Conservation (phyloP, 1,284 basidiomycete species). For the Malassezia obtusa region DNA sequence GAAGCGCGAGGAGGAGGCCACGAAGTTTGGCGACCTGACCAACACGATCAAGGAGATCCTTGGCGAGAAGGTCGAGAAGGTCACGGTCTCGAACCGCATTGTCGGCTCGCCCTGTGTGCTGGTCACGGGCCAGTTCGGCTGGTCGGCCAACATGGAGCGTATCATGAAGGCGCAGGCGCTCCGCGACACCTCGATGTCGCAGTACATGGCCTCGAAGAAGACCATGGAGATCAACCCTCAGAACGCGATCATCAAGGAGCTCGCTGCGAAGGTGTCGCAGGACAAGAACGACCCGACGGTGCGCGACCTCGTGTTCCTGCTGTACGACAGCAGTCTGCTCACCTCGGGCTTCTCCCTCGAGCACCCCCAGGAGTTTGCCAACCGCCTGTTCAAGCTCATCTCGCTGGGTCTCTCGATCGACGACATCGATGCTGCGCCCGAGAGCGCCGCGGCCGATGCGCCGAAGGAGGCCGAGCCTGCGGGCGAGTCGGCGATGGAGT, state of each 20-base stretch:
- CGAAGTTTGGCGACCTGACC: constrained; percentile 80
- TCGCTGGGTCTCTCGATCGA: constrained; percentile 57
- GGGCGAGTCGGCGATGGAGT: constrained; percentile 47
- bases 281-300: constrained; percentile 94
- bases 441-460: constrained; percentile 2
- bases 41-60: constrained; percentile 94
- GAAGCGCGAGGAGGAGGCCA: constrained; percentile 73
- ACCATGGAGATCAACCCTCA: constrained; percentile 92
- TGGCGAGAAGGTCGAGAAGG: constrained; percentile 99
- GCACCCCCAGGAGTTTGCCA: constrained; percentile 85
- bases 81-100: constrained; percentile 84
- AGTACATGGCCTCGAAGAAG: constrained; percentile 91
- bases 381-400: constrained; percentile 96
- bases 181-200: constrained; percentile 96
- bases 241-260: constrained; percentile 91
- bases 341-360: constrained; percentile 72
- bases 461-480: constrained; percentile 32
- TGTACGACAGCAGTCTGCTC: constrained; percentile 90
- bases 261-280: constrained; percentile 84
- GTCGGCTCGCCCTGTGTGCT: constrained; percentile 47
- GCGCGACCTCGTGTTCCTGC: constrained; percentile 83
- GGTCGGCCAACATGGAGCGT: constrained; percentile 99
- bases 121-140: constrained; percentile 96
- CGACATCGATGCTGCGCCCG: constrained; percentile 25
- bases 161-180: constrained; percentile 99